A percentile compares a stretch with the other conserved stretches of the same genome.
Evolutionary conservation across 2,329 filamentous ascomycete species (phyloP).

Genomic region (Colletotrichum phormii): DNA sequence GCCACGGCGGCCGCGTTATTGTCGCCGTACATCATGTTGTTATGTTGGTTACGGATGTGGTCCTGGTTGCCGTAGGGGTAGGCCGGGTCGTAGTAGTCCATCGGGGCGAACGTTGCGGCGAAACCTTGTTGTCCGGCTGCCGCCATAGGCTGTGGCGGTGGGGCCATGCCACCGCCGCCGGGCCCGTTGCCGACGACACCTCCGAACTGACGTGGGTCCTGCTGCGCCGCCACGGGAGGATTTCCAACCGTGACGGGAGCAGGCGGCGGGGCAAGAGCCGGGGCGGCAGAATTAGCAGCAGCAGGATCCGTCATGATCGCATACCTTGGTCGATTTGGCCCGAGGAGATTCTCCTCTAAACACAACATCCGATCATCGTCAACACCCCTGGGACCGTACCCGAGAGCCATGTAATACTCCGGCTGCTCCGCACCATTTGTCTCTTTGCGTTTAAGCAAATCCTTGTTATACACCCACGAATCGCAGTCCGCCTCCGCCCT

Average conservation of each 20-base stretch:
- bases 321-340: slow-evolving; percentile 24
- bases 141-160: background rate
- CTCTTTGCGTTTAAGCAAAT: background rate
- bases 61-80: background rate
- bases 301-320: slow-evolving; percentile 31
- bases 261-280: background rate
- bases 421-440: slow-evolving; percentile 40
- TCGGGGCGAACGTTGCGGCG: background rate
- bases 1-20: slow-evolving; percentile 17
- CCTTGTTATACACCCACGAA: background rate
- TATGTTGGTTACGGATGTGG: background rate
- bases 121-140: background rate
- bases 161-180: too few species aligned
- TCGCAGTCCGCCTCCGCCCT: slow-evolving; percentile 34
- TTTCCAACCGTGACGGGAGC: background rate
- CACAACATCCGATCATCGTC: slow-evolving; percentile 35
- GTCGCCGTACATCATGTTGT: slow-evolving; percentile 6
- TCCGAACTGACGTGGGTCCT: background rate
- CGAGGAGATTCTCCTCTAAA: slow-evolving; percentile 12
- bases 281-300: too few species aligned
- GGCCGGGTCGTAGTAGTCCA: background rate
- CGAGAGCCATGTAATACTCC: slow-evolving; percentile 49
- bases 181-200: background rate
- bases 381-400: slow-evolving; percentile 45
- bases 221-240: background rate